phyloP scores from a whole-genome alignment of 2,329 filamentous ascomycete genomes.

The Apiospora pterosperma region DNA sequence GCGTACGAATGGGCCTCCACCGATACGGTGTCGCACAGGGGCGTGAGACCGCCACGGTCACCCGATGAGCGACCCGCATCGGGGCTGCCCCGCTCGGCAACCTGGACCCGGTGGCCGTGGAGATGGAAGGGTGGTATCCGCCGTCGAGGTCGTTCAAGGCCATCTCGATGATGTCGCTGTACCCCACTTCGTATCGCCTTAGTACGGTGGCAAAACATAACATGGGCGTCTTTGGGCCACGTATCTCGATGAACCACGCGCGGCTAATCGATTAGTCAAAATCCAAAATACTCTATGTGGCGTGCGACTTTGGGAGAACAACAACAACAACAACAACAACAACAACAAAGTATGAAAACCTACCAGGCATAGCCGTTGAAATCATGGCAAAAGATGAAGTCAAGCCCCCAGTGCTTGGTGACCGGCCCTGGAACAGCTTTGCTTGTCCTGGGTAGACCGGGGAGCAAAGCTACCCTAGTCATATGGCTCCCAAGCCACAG shows the following conservation, averaged over 20 bases:
- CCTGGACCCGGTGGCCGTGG: constrained; percentile 55
- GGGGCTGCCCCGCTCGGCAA: constrained; percentile 35
- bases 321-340: too few relatives aligned
- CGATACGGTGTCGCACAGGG: constrained; percentile 48
- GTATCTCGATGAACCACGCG: too few relatives aligned
- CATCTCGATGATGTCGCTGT: constrained; percentile 40
- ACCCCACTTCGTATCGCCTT: constrained; percentile 14
- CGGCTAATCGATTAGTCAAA: not conserved
- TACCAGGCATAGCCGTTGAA: constrained; percentile 59
- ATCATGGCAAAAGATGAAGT: constrained; percentile 57
- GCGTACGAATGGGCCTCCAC: constrained; percentile 38
- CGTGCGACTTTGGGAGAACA: not conserved
- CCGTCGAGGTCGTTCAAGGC: constrained; percentile 47
- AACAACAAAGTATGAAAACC: constrained; percentile 2
- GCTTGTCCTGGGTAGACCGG: constrained; percentile 39
- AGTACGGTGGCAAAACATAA: not conserved
- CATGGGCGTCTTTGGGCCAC: constrained; percentile 53
- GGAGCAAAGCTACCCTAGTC: constrained; percentile 62
- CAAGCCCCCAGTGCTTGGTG: constrained; percentile 52
- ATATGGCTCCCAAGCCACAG: constrained; percentile 44
- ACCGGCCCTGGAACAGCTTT: constrained; percentile 47
- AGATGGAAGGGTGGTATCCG: constrained; percentile 51
- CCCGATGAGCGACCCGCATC: constrained; percentile 34
- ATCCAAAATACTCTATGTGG: not conserved
- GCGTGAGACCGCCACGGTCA: too few relatives aligned